Base-by-base conservation (phyloP, 768 basidiomycete genomes). In the Polyporus arcularius region DNA sequence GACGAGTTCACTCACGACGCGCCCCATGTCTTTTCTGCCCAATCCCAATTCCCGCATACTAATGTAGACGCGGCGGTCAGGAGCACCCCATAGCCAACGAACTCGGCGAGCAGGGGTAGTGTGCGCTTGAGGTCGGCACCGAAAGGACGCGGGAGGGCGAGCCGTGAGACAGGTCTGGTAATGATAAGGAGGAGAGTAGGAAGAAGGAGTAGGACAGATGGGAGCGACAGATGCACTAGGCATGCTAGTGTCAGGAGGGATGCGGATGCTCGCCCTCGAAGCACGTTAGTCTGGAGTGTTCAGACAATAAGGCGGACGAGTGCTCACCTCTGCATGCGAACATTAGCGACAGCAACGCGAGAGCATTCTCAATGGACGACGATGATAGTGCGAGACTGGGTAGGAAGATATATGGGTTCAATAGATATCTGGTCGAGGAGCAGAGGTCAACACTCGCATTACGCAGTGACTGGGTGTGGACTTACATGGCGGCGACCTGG, bases 341-440 rank as follows among this genome's bases (percentile, higher is more conserved):
- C 78, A 86, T 82, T 42, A 97, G 72, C 4, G 88, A 68, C 1
- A 89, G 66, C 2, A 96, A 77, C 31, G 85, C 75, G 6, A 92
- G 72, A 1, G 87, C 78, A 70, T 92, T 96, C 68, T 96, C 93
- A 15, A 98, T 77, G 2, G 86, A 82, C 0, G 93, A 89, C 0
- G 92, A 92, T 0, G 96, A 96, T 11, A 87, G 77, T 0, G 94
- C 90, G 7, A 96, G 77, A 32, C 86, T 87, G 0, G 95, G 85
- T 1, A 94, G 78, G 58, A 96, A 72, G 8, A 91, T 74, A 72
- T 97, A 97, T 3, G 97, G 97, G 66, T 98, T 97, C 52, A 96
- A 73, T 18, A 97, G 83, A 74, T 89, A 96, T 48, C 94, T 97
- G 66, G 11, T 18, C 53, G 42, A 55, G 40, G 66, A 45, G 70